Base-by-base conservation (phyloP, 768 basidiomycete species). In the Lactarius akahatsu region DNA sequence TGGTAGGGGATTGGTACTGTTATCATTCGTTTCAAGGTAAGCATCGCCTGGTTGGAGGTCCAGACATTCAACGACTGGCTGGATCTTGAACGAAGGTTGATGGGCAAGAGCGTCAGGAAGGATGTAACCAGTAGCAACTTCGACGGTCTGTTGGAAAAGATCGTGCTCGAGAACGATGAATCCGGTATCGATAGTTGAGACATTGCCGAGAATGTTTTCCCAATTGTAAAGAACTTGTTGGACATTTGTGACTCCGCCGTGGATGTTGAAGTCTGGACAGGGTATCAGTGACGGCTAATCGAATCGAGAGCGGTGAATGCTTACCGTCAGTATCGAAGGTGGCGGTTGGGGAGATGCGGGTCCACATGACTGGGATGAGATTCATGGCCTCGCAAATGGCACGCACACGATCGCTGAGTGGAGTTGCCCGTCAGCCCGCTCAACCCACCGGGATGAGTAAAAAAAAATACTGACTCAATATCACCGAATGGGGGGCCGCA, bases 121-220 rank as follows among this genome's bases (percentile, higher is more conserved):
- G 72, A 94, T 86, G 78, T 94, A 94, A 43, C 90, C 92, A 45
- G 89, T 89, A 4, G 93, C 92, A 26, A 95, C 82, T 67, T 94
- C 90, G 54, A 94, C 92, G 1, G 87, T 82, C 74, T 94, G 88
- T 76, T 88, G 86, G 81, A 92, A 94, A 40, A 94, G 81, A 76
- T 94, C 93, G 74, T 92, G 90, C 75, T 92, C 91, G 41, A 96
- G 82, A 59, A 92, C 90, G 72, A 96, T 92, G 81, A 96, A 96
- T 13, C 94, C 94, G n/a, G 76, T 84, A 72, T 81, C 68, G 63
- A 90, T 78, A 30, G 75, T 72, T 3, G 85, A 77, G 9, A 82
- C 88, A 71, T 87, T 88, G 57, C 76, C 77, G 57, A 94, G 78
- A 77, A 95, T 93, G 68, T 78, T 77, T 70, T 91, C 80, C 85